Conservation (phyloP, 768 basidiomycete species). For the Xerocomellus amylosporus region DNA sequence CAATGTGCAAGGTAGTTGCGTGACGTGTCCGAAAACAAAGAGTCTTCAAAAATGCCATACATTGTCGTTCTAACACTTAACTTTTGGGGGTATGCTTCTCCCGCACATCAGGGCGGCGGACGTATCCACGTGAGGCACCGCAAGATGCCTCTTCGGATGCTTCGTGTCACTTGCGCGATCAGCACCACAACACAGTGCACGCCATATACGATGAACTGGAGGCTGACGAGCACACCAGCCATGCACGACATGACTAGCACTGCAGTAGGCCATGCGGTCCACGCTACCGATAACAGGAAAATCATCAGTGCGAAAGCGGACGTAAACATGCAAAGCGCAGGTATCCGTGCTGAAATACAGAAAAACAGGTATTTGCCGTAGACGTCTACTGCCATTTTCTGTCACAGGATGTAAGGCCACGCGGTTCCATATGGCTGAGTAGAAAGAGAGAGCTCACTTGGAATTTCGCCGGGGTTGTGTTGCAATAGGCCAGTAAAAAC, state of each 20-base stretch:
- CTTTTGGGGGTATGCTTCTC: constrained; percentile 7
- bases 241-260: constrained; percentile 57
- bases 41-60: background rate
- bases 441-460: constrained; percentile 39
- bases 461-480: constrained; percentile 50
- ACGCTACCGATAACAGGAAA: constrained; percentile 62
- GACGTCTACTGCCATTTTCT: constrained; percentile 46
- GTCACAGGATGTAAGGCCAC: background rate
- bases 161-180: constrained; percentile 5
- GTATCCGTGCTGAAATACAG: constrained; percentile 61
- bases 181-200: constrained; percentile 26
- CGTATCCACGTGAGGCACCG: constrained; percentile 13
- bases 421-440: no score
- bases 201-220: constrained; percentile 67
- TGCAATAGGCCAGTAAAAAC: constrained; percentile 63
- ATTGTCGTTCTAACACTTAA: background rate
- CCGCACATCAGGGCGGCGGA: constrained; percentile 4
- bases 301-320: constrained; percentile 56
- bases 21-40: background rate
- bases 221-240: constrained; percentile 55
- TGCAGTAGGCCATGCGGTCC: constrained; percentile 59
- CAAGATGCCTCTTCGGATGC: constrained; percentile 11
- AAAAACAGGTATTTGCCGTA: constrained; percentile 67
- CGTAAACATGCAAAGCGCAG: constrained; percentile 56
- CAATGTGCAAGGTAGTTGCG: background rate